Percentiles rank a stretch among this genome's conserved stretches.
phyloP scores from a whole-genome alignment of 352 stramenopile species.

The Phytophthora sp. region DNA sequence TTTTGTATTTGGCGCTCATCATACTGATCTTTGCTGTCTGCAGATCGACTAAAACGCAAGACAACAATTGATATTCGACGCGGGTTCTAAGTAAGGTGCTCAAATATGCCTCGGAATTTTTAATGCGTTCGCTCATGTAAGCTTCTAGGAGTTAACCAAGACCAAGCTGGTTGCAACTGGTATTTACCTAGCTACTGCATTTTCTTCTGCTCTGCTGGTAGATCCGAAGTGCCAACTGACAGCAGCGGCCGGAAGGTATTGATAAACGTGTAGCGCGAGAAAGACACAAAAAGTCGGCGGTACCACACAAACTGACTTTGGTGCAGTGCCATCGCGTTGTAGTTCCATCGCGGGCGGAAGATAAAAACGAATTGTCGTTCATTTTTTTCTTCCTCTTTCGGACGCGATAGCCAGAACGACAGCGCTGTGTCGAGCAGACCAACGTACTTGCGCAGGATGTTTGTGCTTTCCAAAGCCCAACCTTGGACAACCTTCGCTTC shows the following conservation, averaged over 20 bases:
- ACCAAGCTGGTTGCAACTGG: too few relatives aligned
- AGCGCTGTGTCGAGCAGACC: conserved; percentile 78
- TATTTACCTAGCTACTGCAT: conserved; percentile 28
- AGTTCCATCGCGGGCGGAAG: conserved; percentile 77
- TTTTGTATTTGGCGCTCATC: not conserved
- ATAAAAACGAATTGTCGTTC: conserved; percentile 64
- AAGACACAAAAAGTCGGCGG: conserved; percentile 94
- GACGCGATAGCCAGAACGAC: conserved; percentile 40
- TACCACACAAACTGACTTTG: conserved; percentile 97
- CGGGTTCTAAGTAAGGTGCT: conserved; percentile 35
- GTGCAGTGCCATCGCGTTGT: conserved; percentile 93
- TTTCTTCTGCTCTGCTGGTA: conserved; percentile 36
- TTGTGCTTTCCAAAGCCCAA: conserved; percentile 77
- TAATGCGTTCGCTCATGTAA: not conserved
- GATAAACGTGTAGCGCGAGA: conserved; percentile 95
- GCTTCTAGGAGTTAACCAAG: too few relatives aligned
- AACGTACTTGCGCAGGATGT: conserved; percentile 89
- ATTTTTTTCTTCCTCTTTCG: conserved; percentile 2
- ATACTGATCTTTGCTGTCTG: not conserved
- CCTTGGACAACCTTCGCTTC: conserved; percentile 38
- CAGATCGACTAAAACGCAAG: conserved; percentile 45
- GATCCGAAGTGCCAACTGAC: conserved; percentile 26
- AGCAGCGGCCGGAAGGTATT: conserved; percentile 83
- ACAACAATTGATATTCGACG: conserved; percentile 50
- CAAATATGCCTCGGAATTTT: too few relatives aligned